Evolutionary conservation across 768 basidiomycete species (phyloP).

Genomic region (Lactarius trivialis): DNA sequence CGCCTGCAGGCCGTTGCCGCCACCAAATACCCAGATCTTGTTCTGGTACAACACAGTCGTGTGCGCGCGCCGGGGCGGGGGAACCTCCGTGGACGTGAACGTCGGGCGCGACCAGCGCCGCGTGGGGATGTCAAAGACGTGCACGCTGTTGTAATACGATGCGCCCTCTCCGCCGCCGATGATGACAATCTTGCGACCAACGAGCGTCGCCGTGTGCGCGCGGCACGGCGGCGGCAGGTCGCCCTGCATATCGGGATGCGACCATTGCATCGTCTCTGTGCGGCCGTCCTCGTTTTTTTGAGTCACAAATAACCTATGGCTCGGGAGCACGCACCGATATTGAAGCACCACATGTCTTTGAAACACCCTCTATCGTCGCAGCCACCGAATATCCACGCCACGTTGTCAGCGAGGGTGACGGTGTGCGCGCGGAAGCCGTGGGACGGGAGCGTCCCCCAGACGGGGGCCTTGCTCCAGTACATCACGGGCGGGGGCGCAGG

Average conservation of each 20-base stretch:
- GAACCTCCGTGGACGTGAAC: slow-evolving; percentile 24
- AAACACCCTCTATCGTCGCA: slow-evolving; percentile 74
- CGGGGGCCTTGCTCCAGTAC: slow-evolving; percentile 83
- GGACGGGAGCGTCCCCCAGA: slow-evolving; percentile 61
- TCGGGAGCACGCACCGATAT: slow-evolving; percentile 50
- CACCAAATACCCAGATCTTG: slow-evolving; percentile 83
- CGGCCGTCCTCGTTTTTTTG: not conserved
- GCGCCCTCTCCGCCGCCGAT: slow-evolving; percentile 86
- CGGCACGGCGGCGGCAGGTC: slow-evolving; percentile 76
- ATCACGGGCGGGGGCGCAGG: slow-evolving; percentile 65
- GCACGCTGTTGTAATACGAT: slow-evolving; percentile 76
- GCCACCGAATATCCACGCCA: slow-evolving; percentile 86
- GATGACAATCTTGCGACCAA: slow-evolving; percentile 72
- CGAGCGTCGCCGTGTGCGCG: slow-evolving; percentile 82
- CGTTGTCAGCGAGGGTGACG: slow-evolving; percentile 73
- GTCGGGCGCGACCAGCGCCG: slow-evolving; percentile 57
- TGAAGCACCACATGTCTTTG: slow-evolving; percentile 77
- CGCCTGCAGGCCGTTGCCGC: slow-evolving; percentile 89
- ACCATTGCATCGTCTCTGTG: slow-evolving; percentile 86
- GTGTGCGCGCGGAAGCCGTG: slow-evolving; percentile 75
- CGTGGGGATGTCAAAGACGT: slow-evolving; percentile 71
- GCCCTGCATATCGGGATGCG: slow-evolving; percentile 68
- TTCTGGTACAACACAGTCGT: slow-evolving; percentile 67
- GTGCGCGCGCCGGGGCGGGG: slow-evolving; percentile 73
- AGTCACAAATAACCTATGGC: not conserved